Evolutionary conservation across 1,284 basidiomycete species (phyloP).

Genomic region (Leccinum fallax): DNA sequence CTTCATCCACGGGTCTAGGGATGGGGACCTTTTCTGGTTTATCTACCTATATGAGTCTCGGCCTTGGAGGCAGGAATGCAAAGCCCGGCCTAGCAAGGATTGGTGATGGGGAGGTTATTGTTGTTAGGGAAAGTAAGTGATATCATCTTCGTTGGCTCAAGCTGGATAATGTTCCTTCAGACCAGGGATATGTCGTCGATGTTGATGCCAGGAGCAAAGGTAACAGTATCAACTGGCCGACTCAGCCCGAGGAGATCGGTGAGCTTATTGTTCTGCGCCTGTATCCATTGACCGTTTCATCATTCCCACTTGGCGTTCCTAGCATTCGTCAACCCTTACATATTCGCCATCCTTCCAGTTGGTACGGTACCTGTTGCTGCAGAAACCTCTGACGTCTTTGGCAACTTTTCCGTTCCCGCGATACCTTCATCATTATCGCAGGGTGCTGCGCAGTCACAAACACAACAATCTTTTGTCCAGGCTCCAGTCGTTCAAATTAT

Average conservation of each 20-base stretch:
- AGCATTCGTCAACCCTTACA: constrained; percentile 85
- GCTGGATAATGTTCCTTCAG: constrained; percentile 42
- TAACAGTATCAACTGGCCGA: constrained; percentile 74
- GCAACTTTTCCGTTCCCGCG: constrained; percentile 29
- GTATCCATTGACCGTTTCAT: background rate
- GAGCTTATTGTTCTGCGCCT: constrained; percentile 19
- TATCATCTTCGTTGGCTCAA: background rate
- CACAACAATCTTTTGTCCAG: constrained; percentile 41
- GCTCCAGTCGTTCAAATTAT: constrained; percentile 76
- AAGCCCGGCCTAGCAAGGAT: constrained; percentile 68
- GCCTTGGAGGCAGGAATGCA: constrained; percentile 68
- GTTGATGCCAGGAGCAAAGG: constrained; percentile 67
- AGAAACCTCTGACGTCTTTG: constrained; percentile 18
- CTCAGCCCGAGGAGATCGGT: constrained; percentile 83
- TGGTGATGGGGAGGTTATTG: constrained; percentile 68
- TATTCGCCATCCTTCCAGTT: constrained; percentile 78
- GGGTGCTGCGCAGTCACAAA: constrained; percentile 19
- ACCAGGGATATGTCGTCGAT: constrained; percentile 74
- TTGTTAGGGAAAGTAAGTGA: constrained; percentile 80
- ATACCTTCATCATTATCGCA: constrained; percentile 26
- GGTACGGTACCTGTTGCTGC: constrained; percentile 52
- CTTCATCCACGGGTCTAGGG: constrained; percentile 45
- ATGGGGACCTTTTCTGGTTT: constrained; percentile 75
- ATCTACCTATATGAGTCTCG: constrained; percentile 88
- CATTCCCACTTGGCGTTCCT: background rate